These are phyloP conservation scores for Oryza meyeriana DNA, from an alignment of 176 grass and related monocot genomes.

Conservation along the genomic window DNA sequence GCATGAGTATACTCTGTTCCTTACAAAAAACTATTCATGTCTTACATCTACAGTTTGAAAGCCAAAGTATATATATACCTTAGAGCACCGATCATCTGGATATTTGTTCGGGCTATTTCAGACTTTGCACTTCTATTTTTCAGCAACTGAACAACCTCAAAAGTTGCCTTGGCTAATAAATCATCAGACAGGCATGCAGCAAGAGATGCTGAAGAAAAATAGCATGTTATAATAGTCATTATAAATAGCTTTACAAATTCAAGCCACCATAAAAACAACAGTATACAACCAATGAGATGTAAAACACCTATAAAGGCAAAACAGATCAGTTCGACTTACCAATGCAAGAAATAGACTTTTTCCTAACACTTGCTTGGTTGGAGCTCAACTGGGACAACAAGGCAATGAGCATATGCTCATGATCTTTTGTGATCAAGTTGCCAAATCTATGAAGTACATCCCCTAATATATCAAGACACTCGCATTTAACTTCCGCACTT, in stretches of 20 bases:
- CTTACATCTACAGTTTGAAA: conserved; percentile 4
- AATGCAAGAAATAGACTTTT: conserved; percentile 93
- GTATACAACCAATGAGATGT: not conserved
- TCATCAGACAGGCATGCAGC: conserved; percentile 92
- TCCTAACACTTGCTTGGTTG: conserved; percentile 86
- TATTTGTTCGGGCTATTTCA: conserved; percentile 91
- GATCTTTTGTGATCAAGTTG: conserved; percentile 79
- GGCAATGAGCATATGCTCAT: conserved; percentile 68
- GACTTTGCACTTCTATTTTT: conserved; percentile 71
- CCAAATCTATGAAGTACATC: conserved; percentile 93
- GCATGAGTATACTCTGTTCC: not conserved
- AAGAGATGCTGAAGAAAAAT: conserved; percentile 60
- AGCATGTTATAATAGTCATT: not conserved
- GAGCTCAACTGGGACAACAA: conserved; percentile 77
- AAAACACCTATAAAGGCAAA: not conserved
- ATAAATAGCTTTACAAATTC: not conserved
- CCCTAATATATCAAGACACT: conserved; percentile 93
- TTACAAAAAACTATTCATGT: not conserved
- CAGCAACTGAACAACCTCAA: conserved; percentile 68
- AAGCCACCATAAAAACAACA: not conserved
- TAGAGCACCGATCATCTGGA: conserved; percentile 98
- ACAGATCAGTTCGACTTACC: conserved; percentile 39
- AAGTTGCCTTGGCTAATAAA: conserved; percentile 83
- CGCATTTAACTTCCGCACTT: conserved; percentile 90
- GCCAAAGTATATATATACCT: conserved; percentile 59